Evolutionary conservation across 345 rosid genomes (phyloP).

Genomic region (Heritiera littoralis): DNA sequence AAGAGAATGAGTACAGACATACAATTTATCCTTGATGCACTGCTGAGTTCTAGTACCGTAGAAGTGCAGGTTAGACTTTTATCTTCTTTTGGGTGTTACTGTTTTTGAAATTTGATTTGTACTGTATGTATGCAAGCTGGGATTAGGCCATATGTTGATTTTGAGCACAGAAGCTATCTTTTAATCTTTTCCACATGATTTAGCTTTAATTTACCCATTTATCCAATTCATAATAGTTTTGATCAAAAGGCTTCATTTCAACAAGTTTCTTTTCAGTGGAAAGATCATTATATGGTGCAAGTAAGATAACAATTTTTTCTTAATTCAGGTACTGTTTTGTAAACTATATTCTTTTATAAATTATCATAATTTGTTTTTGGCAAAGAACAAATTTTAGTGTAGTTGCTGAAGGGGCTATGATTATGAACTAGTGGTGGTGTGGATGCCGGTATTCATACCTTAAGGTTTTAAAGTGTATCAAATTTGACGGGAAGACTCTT

Average conservation of each 20-base stretch:
- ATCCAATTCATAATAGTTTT: not conserved
- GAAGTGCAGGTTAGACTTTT: slow-evolving; percentile 76
- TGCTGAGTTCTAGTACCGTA: slow-evolving; percentile 63
- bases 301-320: not conserved
- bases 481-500: not conserved
- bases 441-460: not conserved
- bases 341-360: not conserved
- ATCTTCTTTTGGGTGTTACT: slow-evolving; percentile 14
- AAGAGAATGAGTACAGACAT: slow-evolving; percentile 80
- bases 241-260: not conserved
- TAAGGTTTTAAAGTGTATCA: not conserved
- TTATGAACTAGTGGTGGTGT: not conserved
- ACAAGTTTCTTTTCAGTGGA: not conserved
- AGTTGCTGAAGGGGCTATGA: not conserved
- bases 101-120: slow-evolving; percentile 3
- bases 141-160: not conserved
- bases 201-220: not conserved
- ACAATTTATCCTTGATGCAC: slow-evolving; percentile 67
- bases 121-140: not conserved
- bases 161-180: not conserved
- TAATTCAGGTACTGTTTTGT: not conserved
- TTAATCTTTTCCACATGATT: not conserved
- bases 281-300: not conserved
- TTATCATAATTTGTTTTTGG: not conserved
- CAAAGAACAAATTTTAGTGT: not conserved